Evolutionary conservation across 805 yeast species (phyloP).

Genomic region (Teunomyces panamensis): DNA sequence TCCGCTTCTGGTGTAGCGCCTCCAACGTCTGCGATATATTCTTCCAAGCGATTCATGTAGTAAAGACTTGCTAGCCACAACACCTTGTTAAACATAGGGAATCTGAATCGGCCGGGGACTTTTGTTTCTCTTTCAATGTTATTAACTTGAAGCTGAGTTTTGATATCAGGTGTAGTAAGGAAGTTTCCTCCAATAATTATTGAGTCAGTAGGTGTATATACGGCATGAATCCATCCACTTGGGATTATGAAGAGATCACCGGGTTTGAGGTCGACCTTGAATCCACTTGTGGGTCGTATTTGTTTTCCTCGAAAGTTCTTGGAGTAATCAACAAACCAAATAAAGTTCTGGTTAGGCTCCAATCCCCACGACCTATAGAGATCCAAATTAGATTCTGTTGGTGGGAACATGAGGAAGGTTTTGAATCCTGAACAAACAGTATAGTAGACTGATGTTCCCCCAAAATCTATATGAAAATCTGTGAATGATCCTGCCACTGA

Average conservation of each 20-base stretch:
- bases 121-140: constrained; percentile 63
- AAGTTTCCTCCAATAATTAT: constrained; percentile 88
- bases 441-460: constrained; percentile 89
- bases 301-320: constrained; percentile 27
- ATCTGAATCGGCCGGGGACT: constrained; percentile 73
- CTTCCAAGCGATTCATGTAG: constrained; percentile 25
- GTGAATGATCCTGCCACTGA: constrained; percentile 78
- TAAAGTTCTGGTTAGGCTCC: constrained; percentile 55
- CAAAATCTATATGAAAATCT: constrained; percentile 89
- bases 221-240: constrained; percentile 92
- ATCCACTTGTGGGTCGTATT: constrained; percentile 38
- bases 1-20: not conserved
- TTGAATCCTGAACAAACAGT: constrained; percentile 76
- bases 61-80: constrained; percentile 66
- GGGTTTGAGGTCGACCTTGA: constrained; percentile 48
- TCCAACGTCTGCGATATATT: constrained; percentile 18
- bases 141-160: constrained; percentile 59
- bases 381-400: constrained; percentile 58
- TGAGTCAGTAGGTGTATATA: constrained; percentile 76
- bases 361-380: constrained; percentile 72
- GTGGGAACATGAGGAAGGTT: constrained; percentile 75
- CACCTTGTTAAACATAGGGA: constrained; percentile 70
- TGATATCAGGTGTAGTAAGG: constrained; percentile 60
- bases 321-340: constrained; percentile 61
- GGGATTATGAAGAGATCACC: constrained; percentile 85